These are phyloP conservation scores for Torulaspora microellipsoides DNA, from an alignment of 805 yeast genomes.

Conservation along the genomic window DNA sequence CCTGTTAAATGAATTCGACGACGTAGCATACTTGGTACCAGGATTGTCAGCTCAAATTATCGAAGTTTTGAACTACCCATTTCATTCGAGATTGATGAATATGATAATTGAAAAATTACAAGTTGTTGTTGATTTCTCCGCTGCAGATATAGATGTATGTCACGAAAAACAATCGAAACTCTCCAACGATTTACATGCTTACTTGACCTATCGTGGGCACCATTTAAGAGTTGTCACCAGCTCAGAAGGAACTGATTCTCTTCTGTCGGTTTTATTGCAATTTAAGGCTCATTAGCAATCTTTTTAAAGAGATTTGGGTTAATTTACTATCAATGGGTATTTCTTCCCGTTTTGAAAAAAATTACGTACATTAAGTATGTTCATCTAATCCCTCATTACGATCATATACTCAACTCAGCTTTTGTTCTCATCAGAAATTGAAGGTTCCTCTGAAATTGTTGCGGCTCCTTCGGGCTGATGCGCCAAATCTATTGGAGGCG, in stretches of 20 bases:
- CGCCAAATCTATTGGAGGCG: too few species aligned
- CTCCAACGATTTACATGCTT: constrained; percentile 7
- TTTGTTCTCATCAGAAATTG: too few species aligned
- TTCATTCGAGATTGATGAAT: constrained; percentile 8
- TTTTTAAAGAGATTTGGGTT: too few species aligned
- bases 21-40: not conserved
- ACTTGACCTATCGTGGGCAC: constrained; percentile 9
- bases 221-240: constrained; percentile 5
- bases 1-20: not conserved
- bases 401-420: too few species aligned
- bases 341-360: too few species aligned
- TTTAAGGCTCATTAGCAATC: not conserved
- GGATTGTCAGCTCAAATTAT: constrained; percentile 5
- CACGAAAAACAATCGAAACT: not conserved
- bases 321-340: too few species aligned
- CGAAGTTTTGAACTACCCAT: constrained; percentile 14
- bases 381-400: too few species aligned
- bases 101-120: constrained; percentile 14
- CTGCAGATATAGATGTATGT: not conserved
- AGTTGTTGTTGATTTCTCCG: constrained; percentile 7
- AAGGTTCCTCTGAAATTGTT: too few species aligned
- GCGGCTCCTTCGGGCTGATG: too few species aligned
- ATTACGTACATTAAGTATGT: too few species aligned
- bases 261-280: constrained; percentile 6
- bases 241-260: not conserved